These are phyloP conservation scores for Blastobotrys indianensis DNA, from an alignment of 1,139 yeast species.

Conservation along the genomic window DNA sequence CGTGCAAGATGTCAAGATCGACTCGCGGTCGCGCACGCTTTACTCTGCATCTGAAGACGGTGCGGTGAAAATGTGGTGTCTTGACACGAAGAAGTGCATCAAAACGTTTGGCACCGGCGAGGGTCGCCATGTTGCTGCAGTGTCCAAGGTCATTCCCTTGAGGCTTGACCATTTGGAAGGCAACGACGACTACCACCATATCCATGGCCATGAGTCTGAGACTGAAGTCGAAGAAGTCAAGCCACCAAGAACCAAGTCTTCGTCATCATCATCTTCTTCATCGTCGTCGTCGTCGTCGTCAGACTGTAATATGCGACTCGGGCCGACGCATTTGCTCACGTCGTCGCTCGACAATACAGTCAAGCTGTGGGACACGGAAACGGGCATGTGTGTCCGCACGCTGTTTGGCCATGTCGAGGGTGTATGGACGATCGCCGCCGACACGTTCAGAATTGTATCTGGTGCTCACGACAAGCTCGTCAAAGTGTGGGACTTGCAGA, in stretches of 20 bases:
- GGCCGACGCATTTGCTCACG: constrained; percentile 78
- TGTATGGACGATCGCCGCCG: constrained; percentile 94
- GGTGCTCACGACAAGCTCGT: constrained; percentile 90
- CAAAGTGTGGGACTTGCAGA: constrained; percentile 93
- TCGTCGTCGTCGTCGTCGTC: constrained; percentile 11
- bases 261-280: too few relatives aligned
- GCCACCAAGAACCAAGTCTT: constrained; percentile 16
- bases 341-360: constrained; percentile 92
- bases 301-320: constrained; percentile 26
- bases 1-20: constrained; percentile 86
- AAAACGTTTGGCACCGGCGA: constrained; percentile 55
- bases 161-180: constrained; percentile 44
- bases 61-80: constrained; percentile 92
- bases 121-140: constrained; percentile 58
- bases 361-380: constrained; percentile 82
- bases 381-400: constrained; percentile 85
- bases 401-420: constrained; percentile 98
- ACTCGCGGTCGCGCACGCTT: constrained; percentile 68
- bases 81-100: constrained; percentile 70
- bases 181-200: constrained; percentile 28
- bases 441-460: constrained; percentile 85
- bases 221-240: constrained; percentile 21
- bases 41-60: constrained; percentile 90
- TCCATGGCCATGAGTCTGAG: constrained; percentile 12
- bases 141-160: constrained; percentile 83